A percentile compares a stretch with the other conserved stretches of the same genome.
These are phyloP conservation scores for Setomelanomma holmii DNA, from an alignment of 2,329 filamentous ascomycete genomes.

Conservation along the genomic window DNA sequence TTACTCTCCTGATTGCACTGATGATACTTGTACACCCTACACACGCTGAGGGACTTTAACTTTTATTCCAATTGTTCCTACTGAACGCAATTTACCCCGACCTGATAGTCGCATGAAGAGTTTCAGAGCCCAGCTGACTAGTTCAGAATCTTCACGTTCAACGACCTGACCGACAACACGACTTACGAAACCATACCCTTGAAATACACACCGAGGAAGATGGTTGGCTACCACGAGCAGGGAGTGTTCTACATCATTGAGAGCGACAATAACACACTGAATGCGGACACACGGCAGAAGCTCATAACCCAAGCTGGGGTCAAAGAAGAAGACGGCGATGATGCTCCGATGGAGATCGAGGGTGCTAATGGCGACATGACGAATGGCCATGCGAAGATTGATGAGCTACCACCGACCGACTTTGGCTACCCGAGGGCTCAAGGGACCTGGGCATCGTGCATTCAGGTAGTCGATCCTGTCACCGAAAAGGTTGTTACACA, in stretches of 20 bases:
- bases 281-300: conserved; percentile 76
- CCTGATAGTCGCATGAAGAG: neutral
- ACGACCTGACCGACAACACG: conserved; percentile 83
- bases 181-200: conserved; percentile 86
- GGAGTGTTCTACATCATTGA: conserved; percentile 94
- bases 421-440: conserved; percentile 87
- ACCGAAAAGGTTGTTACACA: conserved; percentile 73
- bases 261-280: conserved; percentile 89
- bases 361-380: conserved; percentile 20
- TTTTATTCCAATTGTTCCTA: conserved; percentile 91
- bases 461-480: conserved; percentile 87
- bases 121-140: conserved; percentile 16
- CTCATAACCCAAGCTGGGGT: conserved; percentile 72
- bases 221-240: conserved; percentile 86
- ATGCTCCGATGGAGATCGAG: conserved; percentile 42
- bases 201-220: conserved; percentile 86
- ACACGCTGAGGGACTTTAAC: conserved; percentile 57
- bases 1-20: conserved; percentile 53
- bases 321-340: conserved; percentile 22
- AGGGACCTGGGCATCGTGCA: conserved; percentile 94
- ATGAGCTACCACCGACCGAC: conserved; percentile 75
- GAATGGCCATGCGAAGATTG: conserved; percentile 33
- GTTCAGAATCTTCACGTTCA: conserved; percentile 83
- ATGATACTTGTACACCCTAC: conserved; percentile 66
- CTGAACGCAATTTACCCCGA: conserved; percentile 65